phyloP scores from a whole-genome alignment of 208 protist species.

The Leishmania braziliensis region DNA sequence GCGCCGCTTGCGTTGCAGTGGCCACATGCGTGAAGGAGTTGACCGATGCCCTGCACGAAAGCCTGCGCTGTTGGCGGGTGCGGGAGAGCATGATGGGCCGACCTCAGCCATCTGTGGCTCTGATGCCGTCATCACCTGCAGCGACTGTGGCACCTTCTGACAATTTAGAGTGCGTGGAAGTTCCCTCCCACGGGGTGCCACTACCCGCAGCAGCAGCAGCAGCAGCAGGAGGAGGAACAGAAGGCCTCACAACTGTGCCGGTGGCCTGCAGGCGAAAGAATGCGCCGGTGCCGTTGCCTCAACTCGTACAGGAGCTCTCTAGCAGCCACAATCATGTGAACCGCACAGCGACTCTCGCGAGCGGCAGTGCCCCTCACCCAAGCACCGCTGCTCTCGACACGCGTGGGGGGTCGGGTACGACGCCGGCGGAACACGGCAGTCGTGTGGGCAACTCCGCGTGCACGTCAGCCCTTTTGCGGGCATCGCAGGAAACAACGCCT shows the following conservation, averaged over 20 bases:
- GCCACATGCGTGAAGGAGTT: conserved; percentile 69
- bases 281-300: conserved; percentile 16
- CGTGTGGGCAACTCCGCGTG: not conserved
- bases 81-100: conserved; percentile 16
- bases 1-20: conserved; percentile 62
- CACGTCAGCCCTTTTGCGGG: not conserved
- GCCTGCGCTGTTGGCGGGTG: conserved; percentile 32
- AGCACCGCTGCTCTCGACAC: not conserved
- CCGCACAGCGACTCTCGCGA: not conserved
- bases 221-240: not conserved
- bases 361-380: not conserved
- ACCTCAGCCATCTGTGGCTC: not conserved
- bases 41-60: conserved; percentile 40
- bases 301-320: conserved; percentile 8
- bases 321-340: not conserved
- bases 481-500: not conserved
- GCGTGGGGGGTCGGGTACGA: not conserved
- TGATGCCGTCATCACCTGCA: not conserved
- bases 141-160: not conserved
- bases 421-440: not conserved
- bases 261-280: not conserved
- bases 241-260: not conserved
- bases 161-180: too few relatives aligned
- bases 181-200: not conserved
- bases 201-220: not conserved